phyloP scores from a whole-genome alignment of 2,329 filamentous ascomycete species.

The Claviceps fusiformis region DNA sequence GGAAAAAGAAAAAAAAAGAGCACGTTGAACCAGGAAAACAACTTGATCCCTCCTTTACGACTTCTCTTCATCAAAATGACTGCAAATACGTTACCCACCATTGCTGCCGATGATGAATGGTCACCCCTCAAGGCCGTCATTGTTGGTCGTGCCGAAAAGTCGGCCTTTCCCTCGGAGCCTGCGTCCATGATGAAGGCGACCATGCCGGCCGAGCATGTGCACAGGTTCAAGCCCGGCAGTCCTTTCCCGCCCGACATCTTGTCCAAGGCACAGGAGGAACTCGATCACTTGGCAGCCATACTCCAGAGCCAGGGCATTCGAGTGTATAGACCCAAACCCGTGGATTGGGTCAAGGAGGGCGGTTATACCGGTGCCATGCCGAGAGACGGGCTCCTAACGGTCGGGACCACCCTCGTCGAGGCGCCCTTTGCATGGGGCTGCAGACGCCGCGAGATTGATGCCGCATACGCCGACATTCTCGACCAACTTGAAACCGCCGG shows the following conservation, averaged over 20 bases:
- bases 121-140: constrained; percentile 14
- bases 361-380: constrained; percentile 22
- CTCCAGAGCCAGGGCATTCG: constrained; percentile 10
- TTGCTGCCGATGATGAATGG: constrained; percentile 14
- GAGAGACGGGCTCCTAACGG: constrained; percentile 17
- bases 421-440: constrained; percentile 17
- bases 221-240: constrained; percentile 9
- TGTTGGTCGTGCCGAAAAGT: constrained; percentile 14
- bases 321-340: constrained; percentile 12
- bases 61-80: background rate
- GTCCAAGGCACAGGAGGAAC: constrained; percentile 11
- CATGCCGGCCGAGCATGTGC: constrained; percentile 7
- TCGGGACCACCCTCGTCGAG: constrained; percentile 18
- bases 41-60: background rate
- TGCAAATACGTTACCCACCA: background rate
- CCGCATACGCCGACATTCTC: constrained; percentile 8
- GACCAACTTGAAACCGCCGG: background rate
- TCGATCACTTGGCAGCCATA: constrained; percentile 13
- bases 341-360: constrained; percentile 14
- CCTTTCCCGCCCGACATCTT: constrained; percentile 12
- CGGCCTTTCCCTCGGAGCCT: constrained; percentile 13
- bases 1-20: too few relatives aligned
- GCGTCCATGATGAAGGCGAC: constrained; percentile 10
- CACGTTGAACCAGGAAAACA: too few relatives aligned
- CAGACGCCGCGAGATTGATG: constrained; percentile 12